phyloP scores from a whole-genome alignment of 257 asterid genomes.

The Solanum etuberosum region DNA sequence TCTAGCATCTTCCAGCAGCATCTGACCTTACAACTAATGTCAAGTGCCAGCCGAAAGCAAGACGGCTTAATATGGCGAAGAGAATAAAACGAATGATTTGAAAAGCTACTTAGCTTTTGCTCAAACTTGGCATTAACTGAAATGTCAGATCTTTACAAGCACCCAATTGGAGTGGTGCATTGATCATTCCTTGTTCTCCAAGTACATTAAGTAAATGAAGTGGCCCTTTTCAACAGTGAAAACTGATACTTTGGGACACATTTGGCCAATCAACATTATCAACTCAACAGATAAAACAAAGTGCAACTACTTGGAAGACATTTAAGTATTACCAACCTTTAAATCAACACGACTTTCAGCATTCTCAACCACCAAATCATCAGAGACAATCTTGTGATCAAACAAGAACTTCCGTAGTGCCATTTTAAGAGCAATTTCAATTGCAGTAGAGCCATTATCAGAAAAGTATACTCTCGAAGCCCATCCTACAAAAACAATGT shows the following conservation, averaged over 20 bases:
- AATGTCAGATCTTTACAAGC: not conserved
- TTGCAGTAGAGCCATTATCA: conserved; percentile 95
- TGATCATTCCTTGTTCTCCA: not conserved
- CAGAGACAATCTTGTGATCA: conserved; percentile 38
- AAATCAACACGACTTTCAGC: conserved; percentile 43
- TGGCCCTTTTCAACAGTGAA: not conserved
- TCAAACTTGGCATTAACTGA: not conserved
- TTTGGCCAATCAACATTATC: not conserved
- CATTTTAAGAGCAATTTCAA: conserved; percentile 97
- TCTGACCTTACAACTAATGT: not conserved
- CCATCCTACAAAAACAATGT: conserved; percentile 53
- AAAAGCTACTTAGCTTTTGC: not conserved
- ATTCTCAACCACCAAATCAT: conserved; percentile 15
- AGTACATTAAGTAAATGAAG: not conserved
- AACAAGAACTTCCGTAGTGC: conserved; percentile 88
- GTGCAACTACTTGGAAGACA: not conserved
- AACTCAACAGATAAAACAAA: not conserved
- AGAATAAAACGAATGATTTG: not conserved
- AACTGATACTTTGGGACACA: not conserved
- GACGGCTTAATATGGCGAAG: not conserved
- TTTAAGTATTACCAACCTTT: conserved; percentile 32
- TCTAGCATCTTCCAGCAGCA: not conserved
- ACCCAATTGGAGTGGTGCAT: not conserved
- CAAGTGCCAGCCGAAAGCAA: not conserved
- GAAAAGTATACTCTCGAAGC: conserved; percentile 89